Evolutionary conservation across 2,329 filamentous ascomycete species (phyloP), one percentile per base, ranked within the genome.

Genomic region (Botrytis paeoniae): DNA sequence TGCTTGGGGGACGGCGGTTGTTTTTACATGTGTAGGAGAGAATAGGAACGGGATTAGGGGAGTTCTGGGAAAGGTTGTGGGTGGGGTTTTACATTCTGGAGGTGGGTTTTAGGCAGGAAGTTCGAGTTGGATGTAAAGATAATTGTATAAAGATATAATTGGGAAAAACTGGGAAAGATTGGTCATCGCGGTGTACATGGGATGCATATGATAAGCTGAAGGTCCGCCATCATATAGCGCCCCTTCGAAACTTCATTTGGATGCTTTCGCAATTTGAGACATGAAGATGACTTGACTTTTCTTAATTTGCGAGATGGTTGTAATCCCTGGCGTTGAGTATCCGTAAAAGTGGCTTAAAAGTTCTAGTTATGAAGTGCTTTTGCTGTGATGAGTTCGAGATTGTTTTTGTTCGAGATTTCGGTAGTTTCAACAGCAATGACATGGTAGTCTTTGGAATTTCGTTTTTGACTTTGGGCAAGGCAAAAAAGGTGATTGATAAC

Each of bases 11-110:
- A 87, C 89, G 16, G 92, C 91, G 7, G 85, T 93, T 16, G 87
- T 94, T n/a, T 87, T 94, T 74, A 90, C 91, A 0, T 89, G 87
- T 78, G 86, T 89, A 37, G 82, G 85, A 59, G 91, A 93, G 82
- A 88, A 89, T 65, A 35, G 39, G 14, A 43, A 43, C 10, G 29
- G 37, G 10, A 65, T 94, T 39, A 85, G 92, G 73, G 92, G 92
- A 8, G 87, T 94, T 62, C 82, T 94, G 74, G 92, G 92, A 12
- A 86, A 83, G 32, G 79, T 94, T 39, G 77, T 92, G 64, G 48
- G 73, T 60, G 59, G 35, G 45, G 39, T 61, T 61, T 39, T 61
- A 16, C 32, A 61, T n/a, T 22, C 59, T 61, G 59, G 59, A 25
- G 59, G 22, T 37, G 59, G 32, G 5, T 37, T 61, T 37, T 61